Base-by-base conservation (phyloP, 2,329 filamentous ascomycete genomes). In the Lachnellula arida region DNA sequence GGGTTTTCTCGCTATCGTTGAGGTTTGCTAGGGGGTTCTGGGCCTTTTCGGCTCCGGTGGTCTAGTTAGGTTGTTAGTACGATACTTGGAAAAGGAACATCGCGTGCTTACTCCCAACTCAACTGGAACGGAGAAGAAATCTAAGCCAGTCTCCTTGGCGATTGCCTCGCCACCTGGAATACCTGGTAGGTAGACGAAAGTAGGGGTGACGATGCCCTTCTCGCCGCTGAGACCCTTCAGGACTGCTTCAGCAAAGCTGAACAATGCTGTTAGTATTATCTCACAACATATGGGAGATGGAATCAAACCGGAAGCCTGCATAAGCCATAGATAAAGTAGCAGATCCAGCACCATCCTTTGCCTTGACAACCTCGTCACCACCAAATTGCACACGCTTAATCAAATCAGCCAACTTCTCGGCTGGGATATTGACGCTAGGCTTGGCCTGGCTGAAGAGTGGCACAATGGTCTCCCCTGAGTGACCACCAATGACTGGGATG, bases 381-480 rank as follows among this genome's bases (percentile, higher is more conserved):
- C 94, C 94, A 67, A 97, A 97, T 76, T 99, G 94, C 56, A 97
- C 89, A 78, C 94, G 91, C 78, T 97, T 89, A 70, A 96, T 86
- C 50, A 99, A 81, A 63, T 84, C 88, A 70, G 93, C 90, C 68
- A 96, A 88, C 81, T 96, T 94, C 73, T 97, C 91, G 59, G 82
- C 81, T 47, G 93, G 91, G 62, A 97, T 94, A 60, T 82, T 81
- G 69, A 94, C 87, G 44, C 82, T 73, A 56, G 92, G 91, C 71
- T 86, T 84, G 65, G 90, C 84, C 79, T 94, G 87, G 84, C 91
- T 96, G 84, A 97, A 96, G 60, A 99, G 84, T 50, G 94, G 94
- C 55, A 99, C 92, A 70, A 99, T 99, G 68, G 94, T 99, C 80
- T 93, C 91, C 71, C 94, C 94, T 59, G 92, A 97, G 85, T 99